These are phyloP conservation scores for Euphrasia arctica DNA, from an alignment of 305 asterid genomes.

Conservation along the genomic window DNA sequence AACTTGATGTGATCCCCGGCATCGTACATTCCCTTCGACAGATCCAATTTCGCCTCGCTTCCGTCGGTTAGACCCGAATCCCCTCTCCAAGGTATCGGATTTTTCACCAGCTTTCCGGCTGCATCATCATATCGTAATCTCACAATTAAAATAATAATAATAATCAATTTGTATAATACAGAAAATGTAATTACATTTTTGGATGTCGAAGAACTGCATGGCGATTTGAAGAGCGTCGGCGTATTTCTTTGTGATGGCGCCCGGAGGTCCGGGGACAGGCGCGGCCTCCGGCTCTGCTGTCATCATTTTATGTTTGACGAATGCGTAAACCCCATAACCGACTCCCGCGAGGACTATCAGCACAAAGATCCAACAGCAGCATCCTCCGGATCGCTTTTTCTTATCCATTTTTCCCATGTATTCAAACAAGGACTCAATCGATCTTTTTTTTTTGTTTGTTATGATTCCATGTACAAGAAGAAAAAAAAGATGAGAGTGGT, in stretches of 20 bases:
- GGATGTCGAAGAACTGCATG: slow-evolving; percentile 77
- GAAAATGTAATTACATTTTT: slow-evolving; percentile 48
- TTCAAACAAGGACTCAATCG: not conserved
- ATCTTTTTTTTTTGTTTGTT: not conserved
- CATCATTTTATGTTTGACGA: slow-evolving; percentile 28
- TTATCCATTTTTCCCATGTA: slow-evolving; percentile 37
- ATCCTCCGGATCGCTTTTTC: slow-evolving; percentile 38
- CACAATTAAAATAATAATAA: too few relatives aligned
- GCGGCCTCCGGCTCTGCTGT: slow-evolving; percentile 34
- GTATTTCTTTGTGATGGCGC: slow-evolving; percentile 48
- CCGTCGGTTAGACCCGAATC: slow-evolving; percentile 73
- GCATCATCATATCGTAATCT: slow-evolving; percentile 23
- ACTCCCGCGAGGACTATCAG: slow-evolving; percentile 43
- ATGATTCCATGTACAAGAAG: not conserved
- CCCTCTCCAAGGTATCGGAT: slow-evolving; percentile 67
- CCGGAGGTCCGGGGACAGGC: slow-evolving; percentile 65
- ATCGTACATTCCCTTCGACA: slow-evolving; percentile 80
- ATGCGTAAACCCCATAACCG: slow-evolving; percentile 33
- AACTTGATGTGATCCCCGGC: slow-evolving; percentile 85
- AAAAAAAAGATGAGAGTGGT: not conserved
- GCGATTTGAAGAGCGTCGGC: slow-evolving; percentile 63
- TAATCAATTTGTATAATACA: not conserved
- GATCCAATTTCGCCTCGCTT: slow-evolving; percentile 57
- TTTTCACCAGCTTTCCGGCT: slow-evolving; percentile 74
- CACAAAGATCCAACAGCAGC: slow-evolving; percentile 53